A percentile compares a stretch with the other conserved stretches of the same genome.
These are phyloP conservation scores for Senecio squalidus DNA, from an alignment of 140 eudicot species.

Conservation along the genomic window DNA sequence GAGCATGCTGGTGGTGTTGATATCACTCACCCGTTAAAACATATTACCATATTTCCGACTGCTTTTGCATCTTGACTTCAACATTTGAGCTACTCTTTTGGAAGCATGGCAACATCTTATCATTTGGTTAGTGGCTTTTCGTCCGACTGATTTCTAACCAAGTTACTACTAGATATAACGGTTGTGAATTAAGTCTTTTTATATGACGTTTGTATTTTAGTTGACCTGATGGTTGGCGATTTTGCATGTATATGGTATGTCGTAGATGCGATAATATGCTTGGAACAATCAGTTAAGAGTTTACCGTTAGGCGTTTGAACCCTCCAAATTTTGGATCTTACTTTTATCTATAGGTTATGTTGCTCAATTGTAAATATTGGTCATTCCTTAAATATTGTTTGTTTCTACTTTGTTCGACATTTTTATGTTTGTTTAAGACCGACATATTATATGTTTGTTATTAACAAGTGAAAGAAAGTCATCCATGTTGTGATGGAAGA, in stretches of 20 bases:
- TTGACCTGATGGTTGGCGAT: background rate
- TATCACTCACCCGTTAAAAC: conserved; percentile 56
- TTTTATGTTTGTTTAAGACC: too few species aligned
- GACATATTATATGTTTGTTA: too few species aligned
- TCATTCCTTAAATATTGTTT: too few species aligned
- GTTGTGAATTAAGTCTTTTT: background rate
- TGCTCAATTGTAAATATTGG: conserved; percentile 1
- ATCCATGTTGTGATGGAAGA: too few species aligned
- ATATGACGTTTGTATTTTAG: background rate
- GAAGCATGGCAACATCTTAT: background rate
- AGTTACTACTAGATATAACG: background rate
- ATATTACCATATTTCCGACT: conserved; percentile 57
- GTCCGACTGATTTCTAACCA: background rate
- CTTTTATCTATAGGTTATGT: background rate
- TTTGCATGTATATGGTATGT: background rate
- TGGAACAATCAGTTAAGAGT: background rate
- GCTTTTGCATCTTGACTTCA: conserved; percentile 26
- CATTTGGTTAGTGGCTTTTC: background rate
- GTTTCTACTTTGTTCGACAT: too few species aligned
- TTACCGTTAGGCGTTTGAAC: background rate
- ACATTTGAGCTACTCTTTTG: background rate
- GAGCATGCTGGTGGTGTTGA: conserved; percentile 82
- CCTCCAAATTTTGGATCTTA: background rate
- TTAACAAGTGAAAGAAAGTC: too few species aligned
- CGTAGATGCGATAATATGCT: background rate